These are phyloP conservation scores for Mrakia gelida DNA, from an alignment of 768 basidiomycete species.

Conservation along the genomic window DNA sequence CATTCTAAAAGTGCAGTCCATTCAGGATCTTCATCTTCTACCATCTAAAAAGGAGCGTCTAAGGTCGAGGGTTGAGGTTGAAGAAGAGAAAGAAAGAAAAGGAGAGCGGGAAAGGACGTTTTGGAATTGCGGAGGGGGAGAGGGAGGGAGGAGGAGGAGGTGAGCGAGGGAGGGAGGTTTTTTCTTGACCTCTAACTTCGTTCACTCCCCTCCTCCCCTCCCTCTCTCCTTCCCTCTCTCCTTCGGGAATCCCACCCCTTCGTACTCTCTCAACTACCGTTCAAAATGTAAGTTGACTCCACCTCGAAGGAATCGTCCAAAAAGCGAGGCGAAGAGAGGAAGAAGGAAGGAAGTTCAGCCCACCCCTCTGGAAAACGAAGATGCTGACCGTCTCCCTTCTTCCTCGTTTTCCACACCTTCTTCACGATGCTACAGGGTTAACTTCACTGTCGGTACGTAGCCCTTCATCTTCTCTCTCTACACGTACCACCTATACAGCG, in stretches of 20 bases:
- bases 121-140: no score
- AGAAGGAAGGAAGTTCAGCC: background rate
- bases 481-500: background rate
- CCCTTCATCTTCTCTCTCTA: background rate
- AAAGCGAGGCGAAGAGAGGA: background rate
- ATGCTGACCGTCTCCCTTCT: background rate
- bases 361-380: no score
- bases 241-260: background rate
- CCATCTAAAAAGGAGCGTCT: background rate
- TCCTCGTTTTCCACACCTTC: background rate
- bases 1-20: conserved; percentile 7
- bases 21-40: background rate
- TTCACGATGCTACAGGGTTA: conserved; percentile 19
- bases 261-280: background rate
- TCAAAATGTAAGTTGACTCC: background rate
- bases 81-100: no score
- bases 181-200: background rate
- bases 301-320: background rate
- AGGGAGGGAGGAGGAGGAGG: no score
- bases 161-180: background rate
- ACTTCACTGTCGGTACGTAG: conserved; percentile 29
- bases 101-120: background rate
- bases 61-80: background rate
- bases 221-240: background rate
- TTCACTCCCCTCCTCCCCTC: conserved; percentile 6